These are phyloP conservation scores for Mortierella sp. DNA, from an alignment of 371 early-diverging fungal genomes.

Conservation along the genomic window DNA sequence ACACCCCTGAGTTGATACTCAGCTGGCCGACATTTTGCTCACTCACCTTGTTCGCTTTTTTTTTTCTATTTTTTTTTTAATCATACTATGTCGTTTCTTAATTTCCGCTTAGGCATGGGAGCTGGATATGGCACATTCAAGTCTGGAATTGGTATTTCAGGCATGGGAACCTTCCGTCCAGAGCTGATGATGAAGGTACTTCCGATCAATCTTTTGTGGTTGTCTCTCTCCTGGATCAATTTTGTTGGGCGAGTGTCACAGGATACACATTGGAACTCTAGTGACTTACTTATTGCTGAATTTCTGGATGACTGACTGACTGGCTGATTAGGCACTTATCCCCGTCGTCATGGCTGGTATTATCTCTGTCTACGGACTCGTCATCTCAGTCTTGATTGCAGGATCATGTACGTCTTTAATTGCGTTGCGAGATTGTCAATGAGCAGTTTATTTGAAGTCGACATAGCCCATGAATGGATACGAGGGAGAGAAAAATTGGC, in stretches of 20 bases:
- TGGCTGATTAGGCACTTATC: conserved; percentile 71
- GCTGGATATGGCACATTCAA: conserved; percentile 99
- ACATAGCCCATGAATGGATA: too few relatives aligned
- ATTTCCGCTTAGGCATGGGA: conserved; percentile 75
- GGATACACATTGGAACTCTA: too few relatives aligned
- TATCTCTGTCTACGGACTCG: conserved; percentile 97
- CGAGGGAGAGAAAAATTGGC: too few relatives aligned
- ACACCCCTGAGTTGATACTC: conserved; percentile 25
- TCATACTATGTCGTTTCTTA: too few relatives aligned
- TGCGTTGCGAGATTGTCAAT: not conserved
- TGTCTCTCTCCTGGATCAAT: not conserved
- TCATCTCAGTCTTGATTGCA: conserved; percentile 92
- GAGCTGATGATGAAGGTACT: conserved; percentile 91
- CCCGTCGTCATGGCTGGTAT: conserved; percentile 99
- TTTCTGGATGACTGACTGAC: too few relatives aligned
- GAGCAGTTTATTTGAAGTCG: too few relatives aligned
- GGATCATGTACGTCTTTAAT: conserved; percentile 76
- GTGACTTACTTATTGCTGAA: too few relatives aligned
- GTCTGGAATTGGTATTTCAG: conserved; percentile 96
- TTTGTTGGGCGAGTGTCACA: not conserved
- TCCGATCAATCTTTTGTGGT: not conserved
- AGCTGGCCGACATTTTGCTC: conserved; percentile 13
- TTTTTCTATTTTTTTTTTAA: not conserved
- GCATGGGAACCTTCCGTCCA: conserved; percentile 96
- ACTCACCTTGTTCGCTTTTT: not conserved